phyloP scores from a whole-genome alignment of 1,284 basidiomycete species.

The Agaricales sp. region DNA sequence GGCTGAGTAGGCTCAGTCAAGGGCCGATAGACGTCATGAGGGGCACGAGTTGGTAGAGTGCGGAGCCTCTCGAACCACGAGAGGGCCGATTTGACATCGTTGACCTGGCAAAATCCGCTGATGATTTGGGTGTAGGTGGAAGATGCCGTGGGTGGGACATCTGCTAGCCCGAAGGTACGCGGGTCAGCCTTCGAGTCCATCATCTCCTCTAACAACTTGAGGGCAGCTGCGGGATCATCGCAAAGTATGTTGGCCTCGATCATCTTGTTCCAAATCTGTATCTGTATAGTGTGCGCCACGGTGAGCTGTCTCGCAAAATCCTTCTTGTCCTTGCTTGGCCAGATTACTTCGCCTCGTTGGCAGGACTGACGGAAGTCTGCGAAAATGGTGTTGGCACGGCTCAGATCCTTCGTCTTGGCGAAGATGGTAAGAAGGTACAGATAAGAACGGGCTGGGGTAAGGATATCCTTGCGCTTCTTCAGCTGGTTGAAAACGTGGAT shows the following conservation, averaged over 20 bases:
- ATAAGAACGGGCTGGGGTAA: slow-evolving; percentile 37
- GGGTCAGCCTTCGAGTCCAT: slow-evolving; percentile 35
- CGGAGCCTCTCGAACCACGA: slow-evolving; percentile 64
- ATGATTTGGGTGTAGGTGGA: slow-evolving; percentile 62
- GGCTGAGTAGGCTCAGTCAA: slow-evolving; percentile 38
- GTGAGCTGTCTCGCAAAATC: slow-evolving; percentile 8
- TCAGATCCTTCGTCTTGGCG: slow-evolving; percentile 29
- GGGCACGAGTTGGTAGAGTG: slow-evolving; percentile 18
- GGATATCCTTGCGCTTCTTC: slow-evolving; percentile 34
- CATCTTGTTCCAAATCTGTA: slow-evolving; percentile 65
- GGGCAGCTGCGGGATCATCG: slow-evolving; percentile 51
- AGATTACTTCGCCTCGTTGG: slow-evolving; percentile 24
- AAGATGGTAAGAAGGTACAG: slow-evolving; percentile 56
- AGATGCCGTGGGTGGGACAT: slow-evolving; percentile 47
- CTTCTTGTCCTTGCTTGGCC: slow-evolving; percentile 12
- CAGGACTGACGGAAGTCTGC: slow-evolving; percentile 43
- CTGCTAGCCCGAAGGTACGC: slow-evolving; percentile 23
- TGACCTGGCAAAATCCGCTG: slow-evolving; percentile 49
- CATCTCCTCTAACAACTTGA: slow-evolving; percentile 69
- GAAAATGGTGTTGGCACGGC: slow-evolving; percentile 60
- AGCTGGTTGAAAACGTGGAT: slow-evolving; percentile 61
- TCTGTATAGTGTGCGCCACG: slow-evolving; percentile 20
- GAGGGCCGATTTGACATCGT: slow-evolving; percentile 56
- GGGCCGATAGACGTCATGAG: slow-evolving; percentile 15
- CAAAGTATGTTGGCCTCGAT: slow-evolving; percentile 66